Evolutionary conservation across 805 yeast species (phyloP).

Genomic region (Yamadazyma nakazawae): DNA sequence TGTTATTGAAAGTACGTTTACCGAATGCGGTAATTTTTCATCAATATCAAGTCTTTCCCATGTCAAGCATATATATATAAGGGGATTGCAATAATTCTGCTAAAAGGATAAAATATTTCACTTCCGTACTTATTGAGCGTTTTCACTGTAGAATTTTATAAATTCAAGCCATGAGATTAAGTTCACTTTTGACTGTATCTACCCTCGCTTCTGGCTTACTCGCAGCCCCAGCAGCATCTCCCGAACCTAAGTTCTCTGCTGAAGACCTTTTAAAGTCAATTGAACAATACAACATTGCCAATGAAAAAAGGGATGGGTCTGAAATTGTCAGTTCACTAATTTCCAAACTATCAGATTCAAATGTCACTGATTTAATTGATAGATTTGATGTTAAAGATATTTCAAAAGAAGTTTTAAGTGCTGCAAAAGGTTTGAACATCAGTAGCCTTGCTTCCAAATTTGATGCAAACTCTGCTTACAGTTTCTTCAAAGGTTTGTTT

Average conservation of each 20-base stretch:
- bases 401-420: slow-evolving; percentile 6
- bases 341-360: slow-evolving; percentile 7
- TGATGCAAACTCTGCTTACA: slow-evolving; percentile 9
- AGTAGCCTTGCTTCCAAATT: slow-evolving; percentile 8
- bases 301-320: slow-evolving; percentile 8
- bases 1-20: slow-evolving; percentile 5
- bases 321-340: slow-evolving; percentile 6
- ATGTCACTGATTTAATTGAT: slow-evolving; percentile 9
- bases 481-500: slow-evolving; percentile 17
- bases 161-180: slow-evolving; percentile 9
- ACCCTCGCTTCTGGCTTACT: slow-evolving; percentile 13
- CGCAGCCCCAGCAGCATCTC: slow-evolving; percentile 15
- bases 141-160: not conserved
- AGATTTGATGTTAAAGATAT: slow-evolving; percentile 8
- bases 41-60: not conserved
- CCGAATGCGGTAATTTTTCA: slow-evolving; percentile 4
- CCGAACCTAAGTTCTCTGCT: slow-evolving; percentile 4
- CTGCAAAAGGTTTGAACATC: slow-evolving; percentile 5
- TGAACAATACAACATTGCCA: slow-evolving; percentile 10
- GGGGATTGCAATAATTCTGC: not conserved
- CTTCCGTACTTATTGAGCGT: not conserved
- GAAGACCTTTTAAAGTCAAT: slow-evolving; percentile 10
- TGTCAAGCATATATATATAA: not conserved
- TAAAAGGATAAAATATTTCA: not conserved
- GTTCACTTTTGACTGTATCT: slow-evolving; percentile 10